These are phyloP conservation scores for Mycena filopes DNA, from an alignment of 768 basidiomycete genomes.

Conservation along the genomic window DNA sequence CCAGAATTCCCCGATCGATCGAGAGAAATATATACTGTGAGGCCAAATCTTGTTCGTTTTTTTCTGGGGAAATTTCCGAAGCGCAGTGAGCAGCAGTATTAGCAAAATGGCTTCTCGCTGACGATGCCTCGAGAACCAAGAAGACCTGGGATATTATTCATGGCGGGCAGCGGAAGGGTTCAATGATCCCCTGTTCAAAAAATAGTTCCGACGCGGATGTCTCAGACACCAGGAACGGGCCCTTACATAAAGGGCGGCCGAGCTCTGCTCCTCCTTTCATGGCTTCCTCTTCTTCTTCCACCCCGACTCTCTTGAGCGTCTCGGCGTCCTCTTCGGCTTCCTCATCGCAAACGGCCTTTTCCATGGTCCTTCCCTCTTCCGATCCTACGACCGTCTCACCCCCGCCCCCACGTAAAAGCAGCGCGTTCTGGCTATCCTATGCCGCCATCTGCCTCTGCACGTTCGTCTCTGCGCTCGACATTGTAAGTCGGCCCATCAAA, in stretches of 20 bases:
- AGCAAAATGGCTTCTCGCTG: no score
- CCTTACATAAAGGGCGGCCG: not conserved
- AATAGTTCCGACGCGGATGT: no score
- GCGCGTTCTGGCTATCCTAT: conserved; percentile 11
- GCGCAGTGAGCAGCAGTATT: no score
- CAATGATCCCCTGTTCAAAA: no score
- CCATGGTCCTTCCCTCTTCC: not conserved
- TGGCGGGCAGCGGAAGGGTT: no score
- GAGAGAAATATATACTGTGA: no score
- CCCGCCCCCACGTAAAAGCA: not conserved
- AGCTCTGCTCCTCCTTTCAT: not conserved
- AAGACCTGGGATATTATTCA: no score
- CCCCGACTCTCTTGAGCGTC: not conserved
- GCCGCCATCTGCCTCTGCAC: conserved; percentile 6
- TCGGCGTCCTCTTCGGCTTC: not conserved
- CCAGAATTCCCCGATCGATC: no score
- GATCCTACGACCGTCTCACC: not conserved
- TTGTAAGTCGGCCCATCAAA: not conserved
- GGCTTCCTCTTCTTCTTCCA: conserved; percentile 4
- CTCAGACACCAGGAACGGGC: no score
- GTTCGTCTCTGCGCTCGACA: conserved; percentile 6
- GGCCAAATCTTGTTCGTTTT: no score
- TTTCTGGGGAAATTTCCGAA: no score
- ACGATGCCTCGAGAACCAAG: no score
- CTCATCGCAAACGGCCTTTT: not conserved